phyloP scores from a whole-genome alignment of 306 rosid genomes.

The Betula pendula region DNA sequence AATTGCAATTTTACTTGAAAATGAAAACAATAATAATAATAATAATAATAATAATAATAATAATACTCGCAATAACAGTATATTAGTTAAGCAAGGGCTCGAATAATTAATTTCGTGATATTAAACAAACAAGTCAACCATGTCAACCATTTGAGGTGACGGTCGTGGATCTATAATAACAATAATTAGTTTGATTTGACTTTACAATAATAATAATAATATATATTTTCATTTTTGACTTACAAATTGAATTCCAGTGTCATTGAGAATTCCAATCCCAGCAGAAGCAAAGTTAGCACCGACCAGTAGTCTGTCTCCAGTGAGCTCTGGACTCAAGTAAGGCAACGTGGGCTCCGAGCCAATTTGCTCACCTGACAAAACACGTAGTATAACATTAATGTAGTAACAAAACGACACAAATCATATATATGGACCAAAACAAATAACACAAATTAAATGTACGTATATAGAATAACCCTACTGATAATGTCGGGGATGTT shows the following conservation, averaged over 20 bases:
- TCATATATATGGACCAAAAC: neutral
- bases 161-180: no score
- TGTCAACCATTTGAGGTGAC: no score
- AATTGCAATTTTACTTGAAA: no score
- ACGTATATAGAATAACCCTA: neutral
- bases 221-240: slow-evolving; percentile 12
- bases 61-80: no score
- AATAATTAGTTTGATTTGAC: no score
- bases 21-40: no score
- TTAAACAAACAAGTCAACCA: no score
- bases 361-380: slow-evolving; percentile 60
- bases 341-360: slow-evolving; percentile 79
- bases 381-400: neutral
- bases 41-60: no score
- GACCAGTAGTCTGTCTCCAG: slow-evolving; percentile 54
- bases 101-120: no score
- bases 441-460: neutral
- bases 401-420: neutral
- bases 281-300: slow-evolving; percentile 97
- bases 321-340: slow-evolving; percentile 68
- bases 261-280: slow-evolving; percentile 89
- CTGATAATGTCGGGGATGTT: slow-evolving; percentile 83
- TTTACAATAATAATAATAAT: no score
- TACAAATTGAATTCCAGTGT: slow-evolving; percentile 87
- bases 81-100: no score